A percentile compares a stretch with the other conserved stretches of the same genome.
Evolutionary conservation across 2,329 filamentous ascomycete genomes (phyloP).

Genomic region (Chaetothyriales sp.): DNA sequence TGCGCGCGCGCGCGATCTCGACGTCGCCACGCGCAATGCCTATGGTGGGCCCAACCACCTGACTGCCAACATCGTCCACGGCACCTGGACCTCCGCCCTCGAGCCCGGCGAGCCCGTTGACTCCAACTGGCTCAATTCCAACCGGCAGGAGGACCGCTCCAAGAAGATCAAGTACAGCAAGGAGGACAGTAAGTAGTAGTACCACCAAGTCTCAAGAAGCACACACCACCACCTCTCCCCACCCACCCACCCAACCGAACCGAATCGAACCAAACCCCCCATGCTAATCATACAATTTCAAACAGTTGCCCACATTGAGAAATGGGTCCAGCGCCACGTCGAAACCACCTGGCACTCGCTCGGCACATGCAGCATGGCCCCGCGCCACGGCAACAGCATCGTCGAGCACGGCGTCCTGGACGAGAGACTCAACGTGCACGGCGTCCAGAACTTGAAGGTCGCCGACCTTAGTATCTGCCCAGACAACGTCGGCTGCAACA

Average conservation of each 20-base stretch:
- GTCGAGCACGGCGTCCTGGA: constrained; percentile 68
- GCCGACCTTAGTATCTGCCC: constrained; percentile 63
- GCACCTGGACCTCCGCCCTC: constrained; percentile 51
- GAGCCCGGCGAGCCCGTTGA: constrained; percentile 38
- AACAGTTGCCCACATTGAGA: constrained; percentile 43
- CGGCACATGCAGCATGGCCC: constrained; percentile 62
- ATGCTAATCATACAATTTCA: constrained; percentile 2
- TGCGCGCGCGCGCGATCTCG: constrained; percentile 56
- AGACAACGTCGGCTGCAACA: constrained; percentile 61
- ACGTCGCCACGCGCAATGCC: constrained; percentile 57
- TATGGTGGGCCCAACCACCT: constrained; percentile 61
- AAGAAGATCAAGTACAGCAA: constrained; percentile 49
- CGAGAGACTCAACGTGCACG: constrained; percentile 62
- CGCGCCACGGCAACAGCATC: constrained; percentile 59
- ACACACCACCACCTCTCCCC: no score
- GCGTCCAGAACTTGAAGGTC: constrained; percentile 62
- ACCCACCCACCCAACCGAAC: no score
- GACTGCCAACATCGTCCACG: constrained; percentile 56
- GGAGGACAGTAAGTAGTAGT: constrained; percentile 22
- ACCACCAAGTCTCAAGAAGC: no score
- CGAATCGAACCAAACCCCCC: no score
- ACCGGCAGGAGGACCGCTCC: constrained; percentile 35
- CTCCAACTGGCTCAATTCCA: constrained; percentile 45
- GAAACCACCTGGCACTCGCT: constrained; percentile 61
- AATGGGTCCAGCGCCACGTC: constrained; percentile 56